phyloP scores from a whole-genome alignment of 257 asterid species.

The Nicotiana noctiflora region DNA sequence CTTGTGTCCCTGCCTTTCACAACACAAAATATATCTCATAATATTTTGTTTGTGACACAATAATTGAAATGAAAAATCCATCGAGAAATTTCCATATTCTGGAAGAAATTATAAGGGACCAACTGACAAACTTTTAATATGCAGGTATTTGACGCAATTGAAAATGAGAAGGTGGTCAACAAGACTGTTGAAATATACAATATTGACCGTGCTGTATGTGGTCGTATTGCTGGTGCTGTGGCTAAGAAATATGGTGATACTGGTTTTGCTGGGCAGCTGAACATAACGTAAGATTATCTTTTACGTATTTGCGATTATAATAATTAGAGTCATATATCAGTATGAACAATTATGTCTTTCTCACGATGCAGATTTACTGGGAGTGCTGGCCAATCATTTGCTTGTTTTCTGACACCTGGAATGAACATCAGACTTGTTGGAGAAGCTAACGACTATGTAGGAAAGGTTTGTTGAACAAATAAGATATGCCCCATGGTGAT shows the following conservation, averaged over 20 bases:
- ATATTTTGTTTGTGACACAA: not conserved
- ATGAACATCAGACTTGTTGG: constrained; percentile 90
- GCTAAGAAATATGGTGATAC: constrained; percentile 99
- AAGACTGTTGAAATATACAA: constrained; percentile 75
- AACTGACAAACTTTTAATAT: not conserved
- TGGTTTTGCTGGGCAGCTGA: constrained; percentile 93
- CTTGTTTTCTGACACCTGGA: constrained; percentile 93
- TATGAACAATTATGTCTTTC: constrained; percentile 8
- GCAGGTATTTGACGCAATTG: constrained; percentile 81
- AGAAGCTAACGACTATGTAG: constrained; percentile 96
- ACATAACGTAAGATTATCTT: constrained; percentile 48
- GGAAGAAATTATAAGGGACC: not conserved
- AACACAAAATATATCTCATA: too few relatives aligned
- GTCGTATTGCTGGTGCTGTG: constrained; percentile 89
- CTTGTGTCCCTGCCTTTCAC: too few relatives aligned
- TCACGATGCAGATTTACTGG: constrained; percentile 62
- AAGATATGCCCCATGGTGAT: not conserved
- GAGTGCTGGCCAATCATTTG: constrained; percentile 98
- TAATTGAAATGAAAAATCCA: not conserved
- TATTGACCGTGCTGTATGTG: constrained; percentile 97
- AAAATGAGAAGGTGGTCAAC: constrained; percentile 70
- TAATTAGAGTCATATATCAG: not conserved
- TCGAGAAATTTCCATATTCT: not conserved
- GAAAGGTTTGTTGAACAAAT: constrained; percentile 51
- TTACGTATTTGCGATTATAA: not conserved